phyloP scores from a whole-genome alignment of 1,139 yeast species.

The Martiniozyma asiatica region DNA sequence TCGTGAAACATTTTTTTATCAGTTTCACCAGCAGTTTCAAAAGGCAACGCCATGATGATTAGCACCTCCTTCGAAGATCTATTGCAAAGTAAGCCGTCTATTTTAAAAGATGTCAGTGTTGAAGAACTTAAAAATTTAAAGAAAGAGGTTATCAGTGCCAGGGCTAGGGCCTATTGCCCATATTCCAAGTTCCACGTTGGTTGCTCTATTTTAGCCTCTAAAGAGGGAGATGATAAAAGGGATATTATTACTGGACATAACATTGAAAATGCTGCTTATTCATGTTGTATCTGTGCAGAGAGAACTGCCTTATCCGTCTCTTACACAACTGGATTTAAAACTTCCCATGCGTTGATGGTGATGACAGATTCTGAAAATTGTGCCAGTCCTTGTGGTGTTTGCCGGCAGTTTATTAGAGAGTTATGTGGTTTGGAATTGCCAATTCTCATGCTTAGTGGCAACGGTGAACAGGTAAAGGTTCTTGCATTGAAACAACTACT shows the following conservation, averaged over 20 bases:
- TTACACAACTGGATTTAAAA: slow-evolving; percentile 26
- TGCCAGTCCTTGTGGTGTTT: slow-evolving; percentile 87
- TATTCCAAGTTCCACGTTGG: slow-evolving; percentile 87
- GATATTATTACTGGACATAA: slow-evolving; percentile 61
- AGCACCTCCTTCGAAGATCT: too few species aligned
- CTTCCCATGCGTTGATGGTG: slow-evolving; percentile 57
- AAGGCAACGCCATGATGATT: too few species aligned
- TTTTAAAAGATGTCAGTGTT: too few species aligned
- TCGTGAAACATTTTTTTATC: too few species aligned
- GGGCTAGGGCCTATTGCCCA: slow-evolving; percentile 56
- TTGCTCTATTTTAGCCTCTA: slow-evolving; percentile 48
- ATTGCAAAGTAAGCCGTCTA: too few species aligned
- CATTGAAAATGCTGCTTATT: slow-evolving; percentile 86
- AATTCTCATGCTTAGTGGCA: slow-evolving; percentile 47
- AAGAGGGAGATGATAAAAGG: too few species aligned
- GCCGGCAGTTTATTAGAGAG: slow-evolving; percentile 81
- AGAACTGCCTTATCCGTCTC: slow-evolving; percentile 66
- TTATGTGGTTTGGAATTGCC: slow-evolving; percentile 39
- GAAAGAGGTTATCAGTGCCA: too few species aligned
- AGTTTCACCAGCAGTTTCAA: too few species aligned
- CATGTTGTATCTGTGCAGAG: slow-evolving; percentile 84
- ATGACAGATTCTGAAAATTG: slow-evolving; percentile 49
- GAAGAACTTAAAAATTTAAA: too few species aligned
- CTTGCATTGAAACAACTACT: slow-evolving; percentile 50
- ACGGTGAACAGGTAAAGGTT: slow-evolving; percentile 32